These are phyloP conservation scores for Fragaria nilgerrensis DNA, from an alignment of 306 rosid genomes.

Conservation along the genomic window DNA sequence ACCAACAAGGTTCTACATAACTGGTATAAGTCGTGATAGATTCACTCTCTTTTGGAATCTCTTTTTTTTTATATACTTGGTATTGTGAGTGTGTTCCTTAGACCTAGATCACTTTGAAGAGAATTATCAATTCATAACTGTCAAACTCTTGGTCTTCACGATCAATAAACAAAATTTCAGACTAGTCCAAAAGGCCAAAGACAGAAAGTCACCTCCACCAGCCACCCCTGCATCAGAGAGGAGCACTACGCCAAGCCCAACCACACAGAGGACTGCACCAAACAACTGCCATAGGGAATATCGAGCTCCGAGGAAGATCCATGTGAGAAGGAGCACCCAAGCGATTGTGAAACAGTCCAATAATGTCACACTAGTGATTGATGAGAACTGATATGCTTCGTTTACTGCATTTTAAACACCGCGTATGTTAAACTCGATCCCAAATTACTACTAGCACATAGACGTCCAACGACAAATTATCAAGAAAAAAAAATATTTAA, in stretches of 20 bases:
- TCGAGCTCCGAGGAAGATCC: conserved; percentile 53
- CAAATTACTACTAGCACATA: neutral
- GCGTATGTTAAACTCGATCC: neutral
- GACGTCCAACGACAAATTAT: neutral
- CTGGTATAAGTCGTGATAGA: neutral
- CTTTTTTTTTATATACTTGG: neutral
- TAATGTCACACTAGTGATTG: conserved; percentile 65
- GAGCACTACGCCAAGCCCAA: conserved; percentile 63
- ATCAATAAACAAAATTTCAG: neutral
- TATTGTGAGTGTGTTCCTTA: neutral
- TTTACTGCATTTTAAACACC: conserved; percentile 49
- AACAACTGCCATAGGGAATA: conserved; percentile 57
- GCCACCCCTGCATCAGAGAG: conserved; percentile 62
- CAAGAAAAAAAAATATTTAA: neutral
- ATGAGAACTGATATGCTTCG: conserved; percentile 60
- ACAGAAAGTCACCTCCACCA: conserved; percentile 48
- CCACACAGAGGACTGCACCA: conserved; percentile 52
- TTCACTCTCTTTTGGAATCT: neutral
- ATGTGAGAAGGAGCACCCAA: conserved; percentile 59
- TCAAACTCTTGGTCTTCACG: neutral
- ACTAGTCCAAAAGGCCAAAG: conserved; percentile 1
- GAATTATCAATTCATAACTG: neutral
- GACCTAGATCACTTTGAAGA: neutral
- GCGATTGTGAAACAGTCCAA: conserved; percentile 66
- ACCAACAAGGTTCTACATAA: neutral